Base-by-base conservation (phyloP, 2,329 filamentous ascomycete species). In the Bisporella sp. region DNA sequence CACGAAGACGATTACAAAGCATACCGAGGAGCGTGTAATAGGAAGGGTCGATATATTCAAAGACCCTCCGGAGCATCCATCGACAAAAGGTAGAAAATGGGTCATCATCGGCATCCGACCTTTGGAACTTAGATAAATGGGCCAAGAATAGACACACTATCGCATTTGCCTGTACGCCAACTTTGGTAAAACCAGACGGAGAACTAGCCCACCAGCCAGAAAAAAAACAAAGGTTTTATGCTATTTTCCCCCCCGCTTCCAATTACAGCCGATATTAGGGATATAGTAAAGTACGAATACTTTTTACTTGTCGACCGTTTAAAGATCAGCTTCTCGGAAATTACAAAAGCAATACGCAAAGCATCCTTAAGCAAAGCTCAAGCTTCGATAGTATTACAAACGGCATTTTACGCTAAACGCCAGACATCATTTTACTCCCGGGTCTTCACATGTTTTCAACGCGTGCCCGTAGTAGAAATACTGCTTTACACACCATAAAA, bases 361-460 rank as follows among this genome's bases (percentile, higher is more conserved):
- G 35, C 42, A 6, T 41, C 43, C 31, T 41, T 45, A 35, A 49
- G 43, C 7, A 58, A 57, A 47, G 53, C 56, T 4, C 55, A 45
- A 45, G 54, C 32, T 57, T 13, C 7, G 41, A 42, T 21, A 42
- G 13, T n/a, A 42, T 42, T 13, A 42, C 41, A 42, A 42, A 42
- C 44, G 43, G 48, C n/a, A 55, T 57, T 32, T 48, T 52, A 28
- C 49, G 53, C 30, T 3, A 46, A 28, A 39, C 53, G 11, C 43
- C 54, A 8, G 21, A 52, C 21, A 32, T 41, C 11, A n/a, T n/a
- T n/a, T 28, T 55, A 29, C 29, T 48, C 33, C 52, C 47, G 51
- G 8, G 33, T 41, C 47, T 57, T 5, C 41, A 37, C 29, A 33
- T 40, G 28, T 57, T 35, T 57, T 51, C 42, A 55, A 57, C 32